These are phyloP conservation scores for Galium porrigens DNA, from an alignment of 305 asterid genomes.

Conservation along the genomic window DNA sequence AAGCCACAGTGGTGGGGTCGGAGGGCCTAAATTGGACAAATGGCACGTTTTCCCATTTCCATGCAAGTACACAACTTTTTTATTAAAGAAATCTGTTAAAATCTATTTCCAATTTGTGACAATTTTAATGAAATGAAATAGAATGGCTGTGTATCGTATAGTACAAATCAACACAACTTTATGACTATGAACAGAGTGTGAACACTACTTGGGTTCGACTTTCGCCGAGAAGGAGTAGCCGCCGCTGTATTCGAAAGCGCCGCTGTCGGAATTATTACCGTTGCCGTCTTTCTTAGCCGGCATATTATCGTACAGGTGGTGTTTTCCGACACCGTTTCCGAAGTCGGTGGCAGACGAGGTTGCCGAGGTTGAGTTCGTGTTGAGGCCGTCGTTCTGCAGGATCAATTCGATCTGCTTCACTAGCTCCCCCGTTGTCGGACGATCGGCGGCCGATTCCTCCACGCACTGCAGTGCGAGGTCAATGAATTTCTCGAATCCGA, in stretches of 20 bases:
- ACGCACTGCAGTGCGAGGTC: constrained; percentile 83
- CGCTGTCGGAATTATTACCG: constrained; percentile 14
- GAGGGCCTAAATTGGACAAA: not conserved
- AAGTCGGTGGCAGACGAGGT: constrained; percentile 71
- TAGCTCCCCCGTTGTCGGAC: constrained; percentile 78
- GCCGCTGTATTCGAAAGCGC: constrained; percentile 54
- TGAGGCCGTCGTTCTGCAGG: constrained; percentile 54
- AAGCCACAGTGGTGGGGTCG: not conserved
- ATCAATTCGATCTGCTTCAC: constrained; percentile 58
- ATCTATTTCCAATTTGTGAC: not conserved
- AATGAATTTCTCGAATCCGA: constrained; percentile 48
- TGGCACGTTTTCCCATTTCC: not conserved
- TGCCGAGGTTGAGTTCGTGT: constrained; percentile 61
- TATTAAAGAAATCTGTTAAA: not conserved
- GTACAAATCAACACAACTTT: too few relatives aligned
- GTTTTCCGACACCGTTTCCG: constrained; percentile 27
- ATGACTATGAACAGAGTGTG: not conserved
- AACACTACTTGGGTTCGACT: constrained; percentile 39
- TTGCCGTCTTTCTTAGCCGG: constrained; percentile 19
- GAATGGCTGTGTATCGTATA: not conserved
- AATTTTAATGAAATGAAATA: not conserved
- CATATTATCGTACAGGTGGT: constrained; percentile 28
- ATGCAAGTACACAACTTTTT: too few relatives aligned
- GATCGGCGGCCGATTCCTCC: constrained; percentile 70
- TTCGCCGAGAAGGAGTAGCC: constrained; percentile 37